A percentile compares a stretch with the other conserved stretches of the same genome.
phyloP scores from a whole-genome alignment of 139 green algal genomes.

The Chlamydomonas sphaeroides region DNA sequence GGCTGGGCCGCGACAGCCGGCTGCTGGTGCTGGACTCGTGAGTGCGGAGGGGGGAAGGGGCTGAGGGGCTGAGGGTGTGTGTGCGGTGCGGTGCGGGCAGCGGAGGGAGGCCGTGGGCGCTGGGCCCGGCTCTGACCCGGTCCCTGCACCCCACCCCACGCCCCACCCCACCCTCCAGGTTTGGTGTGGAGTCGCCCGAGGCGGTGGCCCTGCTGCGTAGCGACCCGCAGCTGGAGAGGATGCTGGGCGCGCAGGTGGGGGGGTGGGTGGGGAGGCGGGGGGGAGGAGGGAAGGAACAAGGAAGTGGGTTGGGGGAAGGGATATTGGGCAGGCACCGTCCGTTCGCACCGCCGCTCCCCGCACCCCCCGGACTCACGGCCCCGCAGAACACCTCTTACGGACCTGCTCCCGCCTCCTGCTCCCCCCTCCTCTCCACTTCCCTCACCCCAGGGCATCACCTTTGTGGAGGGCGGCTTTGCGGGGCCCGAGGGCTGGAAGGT shows the following conservation, averaged over 20 bases:
- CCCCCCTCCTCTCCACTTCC: no score
- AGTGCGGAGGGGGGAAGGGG: neutral
- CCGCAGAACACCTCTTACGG: no score
- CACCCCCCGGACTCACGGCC: no score
- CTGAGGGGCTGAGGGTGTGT: no score
- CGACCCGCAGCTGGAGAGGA: constrained; percentile 17
- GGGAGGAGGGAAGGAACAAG: neutral
- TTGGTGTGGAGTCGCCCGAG: constrained; percentile 26
- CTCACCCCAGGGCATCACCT: neutral
- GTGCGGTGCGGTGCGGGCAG: no score
- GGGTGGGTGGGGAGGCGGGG: neutral
- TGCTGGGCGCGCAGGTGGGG: constrained; percentile 26
- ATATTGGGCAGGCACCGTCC: no score
- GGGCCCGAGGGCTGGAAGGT: constrained; percentile 41
- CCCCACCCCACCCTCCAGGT: neutral
- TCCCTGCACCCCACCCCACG: neutral
- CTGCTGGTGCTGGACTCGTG: constrained; percentile 24
- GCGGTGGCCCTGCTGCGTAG: constrained; percentile 18
- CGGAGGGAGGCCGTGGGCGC: neutral
- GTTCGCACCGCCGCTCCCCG: no score
- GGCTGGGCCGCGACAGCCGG: constrained; percentile 2
- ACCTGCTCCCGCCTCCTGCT: no score
- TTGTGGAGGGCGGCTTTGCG: constrained; percentile 33
- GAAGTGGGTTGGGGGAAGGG: no score
- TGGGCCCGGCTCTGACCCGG: no score